Percentiles rank a stretch among this genome's conserved stretches.
Conservation (phyloP, 768 basidiomycete genomes). For the Dentipellis fragilis region DNA sequence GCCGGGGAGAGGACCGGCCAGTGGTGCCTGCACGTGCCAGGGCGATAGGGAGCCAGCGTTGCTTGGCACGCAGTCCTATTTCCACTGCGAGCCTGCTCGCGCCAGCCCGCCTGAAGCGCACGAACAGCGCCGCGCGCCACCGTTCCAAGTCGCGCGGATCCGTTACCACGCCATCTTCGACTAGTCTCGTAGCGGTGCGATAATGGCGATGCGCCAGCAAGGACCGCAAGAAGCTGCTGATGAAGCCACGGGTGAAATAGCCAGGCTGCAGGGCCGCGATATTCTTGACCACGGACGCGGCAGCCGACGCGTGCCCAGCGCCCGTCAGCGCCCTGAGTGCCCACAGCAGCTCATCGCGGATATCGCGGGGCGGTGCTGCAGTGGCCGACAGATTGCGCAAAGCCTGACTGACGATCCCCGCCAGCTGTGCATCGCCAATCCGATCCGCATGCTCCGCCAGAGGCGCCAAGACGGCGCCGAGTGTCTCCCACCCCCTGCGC, state of each 20-base stretch:
- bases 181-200: conserved; percentile 22
- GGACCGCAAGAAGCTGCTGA: conserved; percentile 24
- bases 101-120: conserved; percentile 5
- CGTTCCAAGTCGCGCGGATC: conserved; percentile 14
- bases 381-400: conserved; percentile 28
- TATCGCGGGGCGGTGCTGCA: not conserved
- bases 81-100: not conserved
- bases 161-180: conserved; percentile 16
- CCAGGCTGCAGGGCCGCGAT: conserved; percentile 24
- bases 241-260: conserved; percentile 32
- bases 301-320: not conserved
- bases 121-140: conserved; percentile 24
- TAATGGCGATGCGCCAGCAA: conserved; percentile 34
- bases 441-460: conserved; percentile 5
- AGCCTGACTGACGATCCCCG: conserved; percentile 5
- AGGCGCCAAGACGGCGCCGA: conserved; percentile 23
- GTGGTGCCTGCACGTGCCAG: not conserved
- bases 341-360: not conserved
- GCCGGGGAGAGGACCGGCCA: no score
- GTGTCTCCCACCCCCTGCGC: conserved; percentile 6
- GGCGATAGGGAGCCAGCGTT: not conserved
- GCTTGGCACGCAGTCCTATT: not conserved
- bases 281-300: conserved; percentile 3
- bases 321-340: not conserved
- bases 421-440: conserved; percentile 9